Conservation (phyloP, 345 rosid species). For the Gossypium raimondii region DNA sequence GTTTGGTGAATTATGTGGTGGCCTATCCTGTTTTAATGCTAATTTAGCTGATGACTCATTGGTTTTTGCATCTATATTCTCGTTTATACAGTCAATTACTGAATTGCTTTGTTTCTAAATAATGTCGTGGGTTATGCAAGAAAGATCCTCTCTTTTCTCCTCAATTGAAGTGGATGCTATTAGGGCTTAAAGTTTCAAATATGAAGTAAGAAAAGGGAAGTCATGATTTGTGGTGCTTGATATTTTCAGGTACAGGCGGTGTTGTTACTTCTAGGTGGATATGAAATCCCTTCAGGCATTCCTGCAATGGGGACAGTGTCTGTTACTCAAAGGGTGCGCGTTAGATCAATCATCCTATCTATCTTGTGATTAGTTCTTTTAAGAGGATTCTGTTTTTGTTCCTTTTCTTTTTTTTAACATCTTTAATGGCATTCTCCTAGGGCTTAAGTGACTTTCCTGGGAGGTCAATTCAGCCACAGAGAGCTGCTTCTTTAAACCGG, state of each 20-base stretch:
- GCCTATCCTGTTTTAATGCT: not conserved
- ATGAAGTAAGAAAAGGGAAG: not conserved
- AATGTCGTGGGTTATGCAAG: not conserved
- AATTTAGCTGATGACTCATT: not conserved
- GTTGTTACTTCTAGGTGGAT: constrained; percentile 41
- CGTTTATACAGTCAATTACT: not conserved
- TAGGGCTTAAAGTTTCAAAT: not conserved
- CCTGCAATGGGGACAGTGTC: constrained; percentile 31
- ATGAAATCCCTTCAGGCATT: constrained; percentile 38
- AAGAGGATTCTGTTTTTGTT: not conserved
- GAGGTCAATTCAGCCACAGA: constrained; percentile 29
- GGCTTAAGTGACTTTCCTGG: constrained; percentile 27
- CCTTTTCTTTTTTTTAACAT: not conserved
- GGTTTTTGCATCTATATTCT: not conserved
- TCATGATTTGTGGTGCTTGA: not conserved
- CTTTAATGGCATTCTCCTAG: constrained; percentile 17
- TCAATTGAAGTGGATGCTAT: not conserved
- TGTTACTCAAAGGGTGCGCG: constrained; percentile 22
- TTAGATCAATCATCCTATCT: not conserved
- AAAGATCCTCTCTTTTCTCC: not conserved
- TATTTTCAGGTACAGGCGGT: constrained; percentile 42
- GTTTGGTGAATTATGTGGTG: not conserved
- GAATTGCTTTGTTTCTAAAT: not conserved
- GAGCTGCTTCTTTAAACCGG: constrained; percentile 38
- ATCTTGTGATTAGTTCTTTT: not conserved